phyloP scores from a whole-genome alignment of 2,329 filamentous ascomycete genomes.

The Thelonectria blattea region DNA sequence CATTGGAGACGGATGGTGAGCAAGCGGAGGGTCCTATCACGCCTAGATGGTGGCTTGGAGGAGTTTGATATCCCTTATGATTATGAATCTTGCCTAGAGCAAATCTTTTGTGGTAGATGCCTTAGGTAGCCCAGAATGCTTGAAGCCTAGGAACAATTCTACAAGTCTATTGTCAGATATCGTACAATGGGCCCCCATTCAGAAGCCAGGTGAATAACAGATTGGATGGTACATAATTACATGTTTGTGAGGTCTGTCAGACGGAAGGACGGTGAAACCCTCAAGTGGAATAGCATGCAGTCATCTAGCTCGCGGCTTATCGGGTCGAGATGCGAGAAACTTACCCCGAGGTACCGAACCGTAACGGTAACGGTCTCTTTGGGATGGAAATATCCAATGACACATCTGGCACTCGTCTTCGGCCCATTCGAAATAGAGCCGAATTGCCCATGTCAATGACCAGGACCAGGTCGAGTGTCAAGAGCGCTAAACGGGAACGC shows the following conservation, averaged over 20 bases:
- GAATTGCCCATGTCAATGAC: not conserved
- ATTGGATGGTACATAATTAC: too few species aligned
- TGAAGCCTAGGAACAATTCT: not conserved
- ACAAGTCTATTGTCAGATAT: too few species aligned
- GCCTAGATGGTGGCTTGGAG: not conserved
- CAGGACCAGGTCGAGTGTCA: not conserved
- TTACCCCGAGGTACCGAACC: not conserved
- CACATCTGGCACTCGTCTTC: not conserved
- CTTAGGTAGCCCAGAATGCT: conserved; percentile 13
- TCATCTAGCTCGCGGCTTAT: conserved; percentile 16
- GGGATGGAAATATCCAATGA: not conserved
- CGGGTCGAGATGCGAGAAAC: conserved; percentile 26
- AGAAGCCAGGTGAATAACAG: not conserved
- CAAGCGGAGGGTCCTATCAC: not conserved
- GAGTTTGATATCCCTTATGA: conserved; percentile 8
- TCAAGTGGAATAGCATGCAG: conserved; percentile 2
- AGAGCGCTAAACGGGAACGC: conserved; percentile 19
- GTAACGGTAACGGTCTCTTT: not conserved
- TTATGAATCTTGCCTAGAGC: not conserved
- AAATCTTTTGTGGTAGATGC: conserved; percentile 9
- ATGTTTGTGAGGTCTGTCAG: not conserved
- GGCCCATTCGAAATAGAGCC: not conserved
- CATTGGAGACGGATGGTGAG: conserved; percentile 4
- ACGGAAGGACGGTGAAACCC: not conserved
- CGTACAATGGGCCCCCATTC: too few species aligned